Evolutionary conservation across 306 rosid species (phyloP), one percentile per base, ranked within the genome.

Genomic region (peach (Prunus persica)): DNA sequence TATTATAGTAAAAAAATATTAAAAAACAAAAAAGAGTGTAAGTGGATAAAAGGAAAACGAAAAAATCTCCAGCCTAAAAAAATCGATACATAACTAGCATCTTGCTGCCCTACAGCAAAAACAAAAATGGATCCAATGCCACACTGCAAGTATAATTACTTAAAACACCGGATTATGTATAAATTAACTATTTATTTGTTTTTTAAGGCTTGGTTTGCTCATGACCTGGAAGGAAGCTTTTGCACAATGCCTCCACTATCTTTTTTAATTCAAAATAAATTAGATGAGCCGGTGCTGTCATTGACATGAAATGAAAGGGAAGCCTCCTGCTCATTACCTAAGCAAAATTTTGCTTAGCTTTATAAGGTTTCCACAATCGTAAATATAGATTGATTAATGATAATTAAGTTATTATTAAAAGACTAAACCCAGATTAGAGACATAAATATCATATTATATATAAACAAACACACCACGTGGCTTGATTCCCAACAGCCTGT

Each of bases 401-500:
- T 57, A 32, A 50, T 69, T 32, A 19, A 60, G 14, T 60, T 51
- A 73, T 60, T 51, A 73, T 62, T 27, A 56, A 71, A 57, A 61
- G 73, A 25, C 64, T 54, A 56, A 47, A 32, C 72, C 71, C 78
- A 41, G 38, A 60, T 22, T 47, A 46, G 54, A 25, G 50, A 28
- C 71, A 49, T 60, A 54, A 38, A 72, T 71, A 20, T 58, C 32
- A 67, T 15, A 64, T 19, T 52, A 28, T 60, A 57, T 43, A 69
- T 24, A 19, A 45, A 30, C 22, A 71, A 67, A 75, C 84, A 76
- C 51, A 71, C 85, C 85, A 79, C 86, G 85, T 89, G 90, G 74
- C 80, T 84, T 80, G 91, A 89, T 89, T 80, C 90, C 79, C 28
- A 63, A 81, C 89, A 84, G 87, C 82, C 88, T 90, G 87, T 84